Evolutionary conservation across 2,329 filamentous ascomycete genomes (phyloP).

Genomic region (Apiospora malaysiana): DNA sequence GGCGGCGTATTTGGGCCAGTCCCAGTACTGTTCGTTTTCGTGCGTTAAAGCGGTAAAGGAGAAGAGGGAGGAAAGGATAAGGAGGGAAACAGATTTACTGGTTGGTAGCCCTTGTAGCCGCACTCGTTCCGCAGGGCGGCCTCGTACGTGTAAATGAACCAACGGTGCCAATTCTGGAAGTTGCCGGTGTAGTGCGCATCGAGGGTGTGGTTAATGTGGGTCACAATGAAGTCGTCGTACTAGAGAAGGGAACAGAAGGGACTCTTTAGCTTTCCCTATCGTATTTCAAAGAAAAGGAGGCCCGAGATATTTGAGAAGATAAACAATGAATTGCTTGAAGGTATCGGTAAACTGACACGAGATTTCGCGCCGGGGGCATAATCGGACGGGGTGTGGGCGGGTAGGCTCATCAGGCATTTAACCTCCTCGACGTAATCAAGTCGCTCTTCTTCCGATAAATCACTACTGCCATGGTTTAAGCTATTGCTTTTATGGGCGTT

Average conservation of each 20-base stretch:
- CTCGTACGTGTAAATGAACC: constrained; percentile 9
- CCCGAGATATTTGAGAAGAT: too few species aligned
- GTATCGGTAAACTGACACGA: constrained; percentile 26
- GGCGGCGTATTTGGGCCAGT: neutral
- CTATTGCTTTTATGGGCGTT: neutral
- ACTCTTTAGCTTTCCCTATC: too few species aligned
- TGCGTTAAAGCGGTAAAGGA: too few species aligned
- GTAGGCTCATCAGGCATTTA: constrained; percentile 44
- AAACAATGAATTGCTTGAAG: too few species aligned
- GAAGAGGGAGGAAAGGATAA: too few species aligned
- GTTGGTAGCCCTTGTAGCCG: constrained; percentile 44
- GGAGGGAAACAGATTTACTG: constrained; percentile 22
- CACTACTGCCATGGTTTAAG: too few species aligned
- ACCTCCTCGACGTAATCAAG: constrained; percentile 46
- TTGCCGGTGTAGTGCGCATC: constrained; percentile 12
- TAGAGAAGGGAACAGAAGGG: neutral
- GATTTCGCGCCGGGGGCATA: constrained; percentile 40
- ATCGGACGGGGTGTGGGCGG: constrained; percentile 33
- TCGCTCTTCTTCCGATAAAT: constrained; percentile 31
- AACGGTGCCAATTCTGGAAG: constrained; percentile 17
- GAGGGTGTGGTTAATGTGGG: constrained; percentile 19
- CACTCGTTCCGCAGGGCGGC: constrained; percentile 17
- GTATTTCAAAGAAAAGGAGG: too few species aligned
- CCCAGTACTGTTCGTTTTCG: neutral
- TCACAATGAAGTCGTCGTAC: constrained; percentile 19